These are phyloP conservation scores for Vinca minor DNA, from an alignment of 257 asterid species.

Conservation along the genomic window DNA sequence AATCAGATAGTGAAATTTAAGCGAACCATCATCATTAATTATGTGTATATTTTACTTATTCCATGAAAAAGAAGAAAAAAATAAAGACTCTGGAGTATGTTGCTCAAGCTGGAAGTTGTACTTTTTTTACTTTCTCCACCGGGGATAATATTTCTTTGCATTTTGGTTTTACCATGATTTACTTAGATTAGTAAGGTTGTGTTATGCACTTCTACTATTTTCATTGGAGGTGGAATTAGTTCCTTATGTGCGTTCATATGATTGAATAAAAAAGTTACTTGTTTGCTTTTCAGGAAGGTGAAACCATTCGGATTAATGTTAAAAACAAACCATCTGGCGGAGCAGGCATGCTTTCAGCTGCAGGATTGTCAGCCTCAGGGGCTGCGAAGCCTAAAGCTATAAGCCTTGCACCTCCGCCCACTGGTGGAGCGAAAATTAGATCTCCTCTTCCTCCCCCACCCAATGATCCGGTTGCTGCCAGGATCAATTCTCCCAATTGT, in stretches of 20 bases:
- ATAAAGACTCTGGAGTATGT: background rate
- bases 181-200: too few relatives aligned
- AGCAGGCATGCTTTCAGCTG: constrained; percentile 86
- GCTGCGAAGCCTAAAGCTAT: constrained; percentile 52
- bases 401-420: constrained; percentile 79
- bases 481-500: constrained; percentile 31
- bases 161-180: background rate
- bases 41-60: too few relatives aligned
- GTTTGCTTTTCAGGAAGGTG: constrained; percentile 70
- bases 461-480: constrained; percentile 55
- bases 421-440: constrained; percentile 54
- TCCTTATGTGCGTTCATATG: constrained; percentile 1
- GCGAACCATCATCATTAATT: background rate
- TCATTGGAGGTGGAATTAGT: background rate
- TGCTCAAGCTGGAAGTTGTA: background rate
- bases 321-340: constrained; percentile 77
- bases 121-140: too few relatives aligned
- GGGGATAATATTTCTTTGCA: background rate
- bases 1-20: background rate
- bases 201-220: background rate
- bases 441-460: constrained; percentile 97
- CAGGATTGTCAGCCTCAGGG: constrained; percentile 47
- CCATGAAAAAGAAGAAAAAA: background rate
- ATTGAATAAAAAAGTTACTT: constrained; percentile 1
- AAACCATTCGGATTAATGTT: constrained; percentile 83